Evolutionary conservation across 331 rosid species (phyloP).

Genomic region (Telfairia occidentalis): DNA sequence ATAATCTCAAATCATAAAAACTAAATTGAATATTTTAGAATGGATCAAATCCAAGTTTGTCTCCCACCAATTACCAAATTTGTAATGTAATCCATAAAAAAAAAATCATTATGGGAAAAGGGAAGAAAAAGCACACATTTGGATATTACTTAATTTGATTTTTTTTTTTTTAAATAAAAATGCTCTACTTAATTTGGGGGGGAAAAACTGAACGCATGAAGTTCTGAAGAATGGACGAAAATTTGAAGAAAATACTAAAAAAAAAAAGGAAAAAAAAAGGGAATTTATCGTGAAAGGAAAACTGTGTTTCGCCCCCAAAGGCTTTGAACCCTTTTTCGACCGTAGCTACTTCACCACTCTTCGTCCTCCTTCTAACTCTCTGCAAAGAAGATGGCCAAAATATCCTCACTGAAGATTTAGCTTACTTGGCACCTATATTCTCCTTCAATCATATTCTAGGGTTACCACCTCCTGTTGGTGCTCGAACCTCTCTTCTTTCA

Average conservation of each 20-base stretch:
- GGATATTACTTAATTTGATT: too few relatives aligned
- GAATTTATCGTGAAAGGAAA: neutral
- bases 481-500: conserved; percentile 5
- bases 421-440: neutral
- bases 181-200: neutral
- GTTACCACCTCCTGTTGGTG: conserved; percentile 1
- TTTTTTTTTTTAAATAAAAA: too few relatives aligned
- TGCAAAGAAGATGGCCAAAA: neutral
- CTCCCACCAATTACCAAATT: too few relatives aligned
- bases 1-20: too few relatives aligned
- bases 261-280: neutral
- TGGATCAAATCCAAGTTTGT: too few relatives aligned
- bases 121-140: too few relatives aligned
- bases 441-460: conserved; percentile 11
- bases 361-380: neutral
- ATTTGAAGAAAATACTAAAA: neutral
- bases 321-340: neutral
- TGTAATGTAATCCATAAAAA: too few relatives aligned
- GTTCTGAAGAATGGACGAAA: neutral
- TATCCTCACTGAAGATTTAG: neutral
- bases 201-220: neutral
- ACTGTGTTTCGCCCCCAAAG: conserved; percentile 2
- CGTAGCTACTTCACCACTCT: neutral
- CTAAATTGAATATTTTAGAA: too few relatives aligned
- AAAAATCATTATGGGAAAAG: too few relatives aligned